Conservation (phyloP, 768 basidiomycete genomes). For the Lepiota brunneoincarnata region DNA sequence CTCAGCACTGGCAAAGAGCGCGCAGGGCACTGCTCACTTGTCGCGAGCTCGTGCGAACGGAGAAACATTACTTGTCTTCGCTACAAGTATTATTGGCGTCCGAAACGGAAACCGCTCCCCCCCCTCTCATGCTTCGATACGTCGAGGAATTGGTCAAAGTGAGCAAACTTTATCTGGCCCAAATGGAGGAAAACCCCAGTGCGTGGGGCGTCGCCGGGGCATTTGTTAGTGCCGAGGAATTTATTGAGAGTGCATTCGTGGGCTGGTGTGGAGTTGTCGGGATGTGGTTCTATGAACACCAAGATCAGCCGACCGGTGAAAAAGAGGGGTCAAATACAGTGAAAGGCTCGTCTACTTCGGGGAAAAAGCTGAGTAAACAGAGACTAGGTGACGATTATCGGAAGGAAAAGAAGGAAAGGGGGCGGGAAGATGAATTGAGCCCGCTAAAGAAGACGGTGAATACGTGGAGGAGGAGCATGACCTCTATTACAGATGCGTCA, state of each 20-base stretch:
- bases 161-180: conserved; percentile 47
- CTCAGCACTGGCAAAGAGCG: conserved; percentile 33
- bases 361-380: neutral
- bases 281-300: conserved; percentile 32
- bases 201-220: conserved; percentile 63
- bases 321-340: neutral
- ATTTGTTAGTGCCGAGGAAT: conserved; percentile 50
- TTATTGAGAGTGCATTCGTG: conserved; percentile 54
- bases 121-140: conserved; percentile 50
- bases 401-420: conserved; percentile 1
- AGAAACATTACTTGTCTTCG: conserved; percentile 38
- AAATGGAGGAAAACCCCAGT: conserved; percentile 58
- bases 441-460: conserved; percentile 14
- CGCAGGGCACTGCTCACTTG: conserved; percentile 36
- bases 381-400: neutral
- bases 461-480: conserved; percentile 24
- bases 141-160: conserved; percentile 47
- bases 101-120: conserved; percentile 41
- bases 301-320: neutral
- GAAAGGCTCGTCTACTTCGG: neutral
- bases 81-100: conserved; percentile 31
- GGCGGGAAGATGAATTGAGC: neutral
- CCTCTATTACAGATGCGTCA: conserved; percentile 14
- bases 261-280: conserved; percentile 60
- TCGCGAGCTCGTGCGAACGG: conserved; percentile 40